Base-by-base conservation (phyloP, 441 rosid species). In the Populus trichocarpa region DNA sequence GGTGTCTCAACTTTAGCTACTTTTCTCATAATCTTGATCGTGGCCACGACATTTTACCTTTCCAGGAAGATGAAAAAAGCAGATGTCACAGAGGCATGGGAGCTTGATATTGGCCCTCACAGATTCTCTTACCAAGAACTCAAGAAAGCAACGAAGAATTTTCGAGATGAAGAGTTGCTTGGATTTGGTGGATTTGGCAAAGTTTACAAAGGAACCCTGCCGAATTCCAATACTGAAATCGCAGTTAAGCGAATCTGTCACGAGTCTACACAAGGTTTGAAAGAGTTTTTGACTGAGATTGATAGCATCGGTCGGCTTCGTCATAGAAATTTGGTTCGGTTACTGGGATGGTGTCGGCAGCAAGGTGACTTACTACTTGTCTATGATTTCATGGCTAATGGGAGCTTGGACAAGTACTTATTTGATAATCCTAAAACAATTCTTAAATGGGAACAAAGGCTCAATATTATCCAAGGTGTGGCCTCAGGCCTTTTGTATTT, bases 101-200 rank as follows among this genome's bases (percentile, higher is more conserved):
- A 94, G 82, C 89, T 89, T 65, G 91, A 89, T 72, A 76, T 89
- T 78, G 95, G 98, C 61, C 98, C 98, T 10, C 98, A 90, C 70
- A 86, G 98, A 40, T 89, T 89, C 76, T 79, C 91, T 69, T 95
- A 95, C 75, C 69, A 40, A 32, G 98, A 95, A 69, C 90, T 94
- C 78, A 91, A 89, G 90, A 89, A 77, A 82, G 96, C 98, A 69
- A 95, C 98, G 2, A 87, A 70, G 65, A 89, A 90, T 35, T 95
- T 95, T 81, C 84, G 89, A 36, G 97, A 91, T 68, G 89, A 83
- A 80, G 94, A 89, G 87, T 81, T 95, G 28, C 86, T 95, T 1
- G 98, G 98, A 0, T 85, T 84, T 26, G 98, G 98, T 3, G 97
- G 97, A 67, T 95, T 93, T 70, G 98, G 99, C 3, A 88, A 85